Percentiles rank a stretch among this genome's conserved stretches.
Conservation (phyloP, 2,329 filamentous ascomycete genomes). For the Monosporascus sp. region DNA sequence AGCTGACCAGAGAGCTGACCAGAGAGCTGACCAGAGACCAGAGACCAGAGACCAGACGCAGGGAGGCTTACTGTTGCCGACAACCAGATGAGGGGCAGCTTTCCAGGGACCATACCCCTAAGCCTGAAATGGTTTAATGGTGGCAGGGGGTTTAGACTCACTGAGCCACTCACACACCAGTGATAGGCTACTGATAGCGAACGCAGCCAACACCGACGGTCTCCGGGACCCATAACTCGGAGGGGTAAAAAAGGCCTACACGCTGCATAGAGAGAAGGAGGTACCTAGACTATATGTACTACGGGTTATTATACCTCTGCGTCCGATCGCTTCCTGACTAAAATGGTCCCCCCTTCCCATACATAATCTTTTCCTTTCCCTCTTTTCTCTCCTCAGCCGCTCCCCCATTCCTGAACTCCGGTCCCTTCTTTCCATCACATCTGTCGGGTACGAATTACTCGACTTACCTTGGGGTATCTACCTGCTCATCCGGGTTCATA, state of each 20-base stretch:
- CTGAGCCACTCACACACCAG: background rate
- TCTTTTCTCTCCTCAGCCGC: background rate
- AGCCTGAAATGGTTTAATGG: slow-evolving; percentile 5
- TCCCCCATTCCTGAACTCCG: slow-evolving; percentile 15
- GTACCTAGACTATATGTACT: background rate
- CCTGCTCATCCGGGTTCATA: background rate
- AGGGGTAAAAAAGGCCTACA: background rate
- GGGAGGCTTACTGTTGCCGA: background rate
- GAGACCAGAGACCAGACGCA: background rate
- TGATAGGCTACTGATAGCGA: background rate
- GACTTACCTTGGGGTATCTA: background rate
- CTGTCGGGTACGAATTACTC: slow-evolving; percentile 1
- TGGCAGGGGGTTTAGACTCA: slow-evolving; percentile 10
- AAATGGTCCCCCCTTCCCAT: slow-evolving; percentile 19
- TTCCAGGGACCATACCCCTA: slow-evolving; percentile 17
- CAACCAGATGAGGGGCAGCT: slow-evolving; percentile 11
- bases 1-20: background rate
- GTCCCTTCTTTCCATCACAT: slow-evolving; percentile 18
- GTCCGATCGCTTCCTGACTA: slow-evolving; percentile 20
- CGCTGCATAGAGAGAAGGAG: too few species aligned
- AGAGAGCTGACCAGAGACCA: too few species aligned
- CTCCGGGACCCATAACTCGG: background rate
- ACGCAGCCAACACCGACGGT: background rate
- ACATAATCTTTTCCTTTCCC: slow-evolving; percentile 9
- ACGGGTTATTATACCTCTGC: slow-evolving; percentile 4